These are phyloP conservation scores for Carex littledalei DNA, from an alignment of 176 grass and related monocot species.

Conservation along the genomic window DNA sequence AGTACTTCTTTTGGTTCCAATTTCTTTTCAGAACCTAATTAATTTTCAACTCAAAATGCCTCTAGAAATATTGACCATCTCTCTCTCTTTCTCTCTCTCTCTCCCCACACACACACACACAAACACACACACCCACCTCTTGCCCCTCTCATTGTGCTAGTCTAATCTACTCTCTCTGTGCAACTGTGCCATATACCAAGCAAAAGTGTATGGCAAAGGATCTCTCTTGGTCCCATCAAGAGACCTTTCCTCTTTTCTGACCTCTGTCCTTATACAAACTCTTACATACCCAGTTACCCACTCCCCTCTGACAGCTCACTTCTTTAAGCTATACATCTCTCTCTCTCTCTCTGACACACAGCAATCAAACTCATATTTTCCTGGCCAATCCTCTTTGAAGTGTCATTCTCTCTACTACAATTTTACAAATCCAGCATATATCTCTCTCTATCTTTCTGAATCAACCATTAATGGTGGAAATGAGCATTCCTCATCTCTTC, in stretches of 20 bases:
- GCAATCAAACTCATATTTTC: not conserved
- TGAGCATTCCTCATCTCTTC: constrained; percentile 93
- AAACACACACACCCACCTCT: too few species aligned
- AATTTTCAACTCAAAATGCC: constrained; percentile 11
- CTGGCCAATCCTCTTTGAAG: not conserved
- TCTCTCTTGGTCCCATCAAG: constrained; percentile 14
- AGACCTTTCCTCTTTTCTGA: constrained; percentile 29
- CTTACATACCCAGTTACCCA: constrained; percentile 4
- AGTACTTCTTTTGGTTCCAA: not conserved
- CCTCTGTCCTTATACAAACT: not conserved
- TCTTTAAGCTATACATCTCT: constrained; percentile 4
- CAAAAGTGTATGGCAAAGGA: not conserved
- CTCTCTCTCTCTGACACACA: not conserved
- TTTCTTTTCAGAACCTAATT: not conserved
- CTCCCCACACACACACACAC: not conserved
- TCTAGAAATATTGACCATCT: constrained; percentile 14
- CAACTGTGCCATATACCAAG: not conserved
- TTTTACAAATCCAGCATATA: not conserved
- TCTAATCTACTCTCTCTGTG: not conserved
- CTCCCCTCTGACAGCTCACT: not conserved
- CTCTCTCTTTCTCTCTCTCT: not conserved
- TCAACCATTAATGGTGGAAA: constrained; percentile 21
- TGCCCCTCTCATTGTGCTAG: not conserved
- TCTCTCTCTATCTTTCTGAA: constrained; percentile 20
- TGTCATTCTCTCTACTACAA: not conserved